Evolutionary conservation across 257 asterid species (phyloP).

Genomic region (Nicotiana benthamiana): DNA sequence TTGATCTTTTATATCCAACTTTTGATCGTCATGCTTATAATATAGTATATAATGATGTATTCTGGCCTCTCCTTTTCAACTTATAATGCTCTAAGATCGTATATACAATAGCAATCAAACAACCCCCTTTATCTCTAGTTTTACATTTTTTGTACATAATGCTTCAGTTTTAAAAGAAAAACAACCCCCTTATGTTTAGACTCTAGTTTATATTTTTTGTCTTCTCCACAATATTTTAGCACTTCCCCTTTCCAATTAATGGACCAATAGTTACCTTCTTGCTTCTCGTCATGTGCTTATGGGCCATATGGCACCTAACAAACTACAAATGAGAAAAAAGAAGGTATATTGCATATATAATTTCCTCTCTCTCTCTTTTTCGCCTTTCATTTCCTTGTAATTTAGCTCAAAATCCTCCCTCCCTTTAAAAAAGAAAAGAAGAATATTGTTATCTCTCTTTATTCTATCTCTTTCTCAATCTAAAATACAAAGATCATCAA

Average conservation of each 20-base stretch:
- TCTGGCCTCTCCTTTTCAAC: no score
- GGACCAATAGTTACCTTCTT: neutral
- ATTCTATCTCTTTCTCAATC: neutral
- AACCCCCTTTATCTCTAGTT: no score
- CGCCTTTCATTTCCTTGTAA: neutral
- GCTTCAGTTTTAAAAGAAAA: neutral
- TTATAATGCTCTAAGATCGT: no score
- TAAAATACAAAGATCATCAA: neutral
- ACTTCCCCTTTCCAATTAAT: neutral
- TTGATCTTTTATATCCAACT: no score
- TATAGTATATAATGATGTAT: no score
- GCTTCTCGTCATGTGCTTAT: neutral
- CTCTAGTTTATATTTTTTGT: no score
- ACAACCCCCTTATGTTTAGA: neutral
- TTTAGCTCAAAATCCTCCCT: neutral
- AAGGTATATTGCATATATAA: neutral
- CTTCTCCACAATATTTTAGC: neutral
- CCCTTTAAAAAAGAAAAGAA: neutral
- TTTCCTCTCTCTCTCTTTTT: neutral
- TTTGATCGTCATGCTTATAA: no score
- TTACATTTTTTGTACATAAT: no score
- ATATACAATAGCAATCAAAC: no score
- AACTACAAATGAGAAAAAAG: neutral
- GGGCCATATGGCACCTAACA: neutral
- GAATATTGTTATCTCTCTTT: neutral